Conservation (phyloP, 2,329 filamentous ascomycete genomes). For the Amylocarpus encephaloides region DNA sequence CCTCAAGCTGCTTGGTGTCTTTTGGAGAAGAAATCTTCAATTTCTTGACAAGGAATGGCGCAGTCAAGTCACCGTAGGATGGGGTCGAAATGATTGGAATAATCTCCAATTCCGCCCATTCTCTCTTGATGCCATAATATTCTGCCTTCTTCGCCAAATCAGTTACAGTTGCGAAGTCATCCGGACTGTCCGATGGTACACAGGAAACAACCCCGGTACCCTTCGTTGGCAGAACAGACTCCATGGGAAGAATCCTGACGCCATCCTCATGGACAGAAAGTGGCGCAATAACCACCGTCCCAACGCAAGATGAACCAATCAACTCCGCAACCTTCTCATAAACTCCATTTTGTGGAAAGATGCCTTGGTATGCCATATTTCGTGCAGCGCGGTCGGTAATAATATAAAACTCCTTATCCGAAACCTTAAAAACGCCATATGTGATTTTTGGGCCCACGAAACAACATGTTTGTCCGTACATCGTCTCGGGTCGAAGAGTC, state of each 20-base stretch:
- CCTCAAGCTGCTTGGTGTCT: constrained; percentile 80
- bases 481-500: constrained; percentile 90
- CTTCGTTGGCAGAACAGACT: constrained; percentile 84
- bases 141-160: constrained; percentile 93
- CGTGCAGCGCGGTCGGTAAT: constrained; percentile 75
- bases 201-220: constrained; percentile 95
- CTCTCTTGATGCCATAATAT: constrained; percentile 92
- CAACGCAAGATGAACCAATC: constrained; percentile 72
- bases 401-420: constrained; percentile 74
- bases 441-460: constrained; percentile 87
- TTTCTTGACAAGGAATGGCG: constrained; percentile 77
- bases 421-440: constrained; percentile 82
- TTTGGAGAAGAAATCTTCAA: constrained; percentile 97
- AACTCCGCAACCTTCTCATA: constrained; percentile 70
- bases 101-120: constrained; percentile 91
- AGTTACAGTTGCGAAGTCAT: constrained; percentile 84
- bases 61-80: constrained; percentile 77
- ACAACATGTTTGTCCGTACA: constrained; percentile 97
- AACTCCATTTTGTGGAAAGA: constrained; percentile 71
- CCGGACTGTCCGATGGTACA: constrained; percentile 91
- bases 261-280: constrained; percentile 78
- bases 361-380: constrained; percentile 94
- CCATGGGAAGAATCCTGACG: constrained; percentile 91
- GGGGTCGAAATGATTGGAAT: constrained; percentile 85
- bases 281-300: constrained; percentile 83